Evolutionary conservation across 2,329 filamentous ascomycete genomes (phyloP), one percentile per base, ranked within the genome.

Genomic region (Lachnellula willkommii): DNA sequence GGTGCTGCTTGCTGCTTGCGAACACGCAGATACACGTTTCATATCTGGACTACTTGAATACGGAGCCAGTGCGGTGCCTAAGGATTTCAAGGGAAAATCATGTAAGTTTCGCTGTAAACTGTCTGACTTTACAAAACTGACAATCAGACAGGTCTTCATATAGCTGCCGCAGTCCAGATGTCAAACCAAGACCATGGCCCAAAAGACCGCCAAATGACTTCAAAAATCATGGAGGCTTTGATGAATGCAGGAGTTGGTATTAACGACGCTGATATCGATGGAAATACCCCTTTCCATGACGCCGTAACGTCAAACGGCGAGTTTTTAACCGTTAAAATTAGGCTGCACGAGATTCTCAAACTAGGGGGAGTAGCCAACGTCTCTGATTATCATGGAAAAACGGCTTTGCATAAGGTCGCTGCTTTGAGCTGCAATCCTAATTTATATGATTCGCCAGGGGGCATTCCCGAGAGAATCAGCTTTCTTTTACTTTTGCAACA

Each of bases 231-330:
- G 15, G 35, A 52, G 17, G 28, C 8, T 12, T 46, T 60, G 3
- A 22, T 60, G 12, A 12, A 51, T n/a, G 28, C 22, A 17, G 55
- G 58, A 40, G 52, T 46, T n/a, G 45, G 53, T 39, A 35, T 55
- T 2, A 54, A 54, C 36, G 40, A 17, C 2, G 14, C 35, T 20
- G 52, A 60, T 48, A 20, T 45, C 8, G 42, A 46, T 7, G 55
- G 58, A 3, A 53, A 60, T 47, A 47, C 36, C 14, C 15, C 52
- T 4, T 43, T 57, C 5, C 58, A 60, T 36, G 46, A 54, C 14
- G 45, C 46, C 4, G 24, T 54, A 15, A 24, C 26, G 1, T 54
- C 20, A 7, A n/a, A 15, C 7, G 37, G 14, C 14, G 5, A 8
- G 5, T 5, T 40, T 40, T 9, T 2, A 15, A 40, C 9, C 37